Evolutionary conservation across 2,329 filamentous ascomycete species (phyloP).

Genomic region (Apiospora saccharicola): DNA sequence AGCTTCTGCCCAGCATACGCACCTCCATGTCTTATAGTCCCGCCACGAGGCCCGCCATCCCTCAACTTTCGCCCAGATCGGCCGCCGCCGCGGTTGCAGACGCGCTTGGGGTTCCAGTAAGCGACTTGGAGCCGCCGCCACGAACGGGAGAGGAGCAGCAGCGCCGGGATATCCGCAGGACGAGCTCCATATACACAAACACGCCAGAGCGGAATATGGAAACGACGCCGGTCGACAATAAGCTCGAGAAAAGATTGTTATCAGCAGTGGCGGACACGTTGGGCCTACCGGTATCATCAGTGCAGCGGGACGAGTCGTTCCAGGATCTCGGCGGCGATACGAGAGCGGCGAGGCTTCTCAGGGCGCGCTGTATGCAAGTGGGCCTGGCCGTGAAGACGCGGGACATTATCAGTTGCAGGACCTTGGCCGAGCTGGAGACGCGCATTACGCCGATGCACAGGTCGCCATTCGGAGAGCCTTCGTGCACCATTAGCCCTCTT

Average conservation of each 20-base stretch:
- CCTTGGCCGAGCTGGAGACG: constrained; percentile 54
- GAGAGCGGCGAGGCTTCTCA: constrained; percentile 43
- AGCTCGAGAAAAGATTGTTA: constrained; percentile 43
- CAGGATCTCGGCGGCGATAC: constrained; percentile 52
- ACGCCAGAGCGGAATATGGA: constrained; percentile 16
- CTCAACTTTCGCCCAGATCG: constrained; percentile 35
- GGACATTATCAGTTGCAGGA: constrained; percentile 53
- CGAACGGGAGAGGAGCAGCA: constrained; percentile 24
- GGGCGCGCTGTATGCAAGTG: constrained; percentile 45
- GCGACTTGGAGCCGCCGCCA: constrained; percentile 38
- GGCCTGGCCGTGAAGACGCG: constrained; percentile 46
- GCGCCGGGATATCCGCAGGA: constrained; percentile 12
- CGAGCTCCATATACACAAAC: constrained; percentile 36
- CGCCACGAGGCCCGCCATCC: constrained; percentile 25
- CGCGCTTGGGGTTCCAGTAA: constrained; percentile 39
- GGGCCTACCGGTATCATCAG: constrained; percentile 39
- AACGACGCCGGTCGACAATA: constrained; percentile 27
- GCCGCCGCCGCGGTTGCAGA: constrained; percentile 37
- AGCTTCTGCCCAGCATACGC: constrained; percentile 31
- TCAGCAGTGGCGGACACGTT: constrained; percentile 48
- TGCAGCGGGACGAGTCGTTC: constrained; percentile 52
- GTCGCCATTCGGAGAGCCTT: constrained; percentile 25
- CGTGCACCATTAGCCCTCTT: constrained; percentile 35
- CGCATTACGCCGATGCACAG: constrained; percentile 44
- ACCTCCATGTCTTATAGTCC: constrained; percentile 31